phyloP scores from a whole-genome alignment of 768 basidiomycete species.

The Lenzites betulinus region DNA sequence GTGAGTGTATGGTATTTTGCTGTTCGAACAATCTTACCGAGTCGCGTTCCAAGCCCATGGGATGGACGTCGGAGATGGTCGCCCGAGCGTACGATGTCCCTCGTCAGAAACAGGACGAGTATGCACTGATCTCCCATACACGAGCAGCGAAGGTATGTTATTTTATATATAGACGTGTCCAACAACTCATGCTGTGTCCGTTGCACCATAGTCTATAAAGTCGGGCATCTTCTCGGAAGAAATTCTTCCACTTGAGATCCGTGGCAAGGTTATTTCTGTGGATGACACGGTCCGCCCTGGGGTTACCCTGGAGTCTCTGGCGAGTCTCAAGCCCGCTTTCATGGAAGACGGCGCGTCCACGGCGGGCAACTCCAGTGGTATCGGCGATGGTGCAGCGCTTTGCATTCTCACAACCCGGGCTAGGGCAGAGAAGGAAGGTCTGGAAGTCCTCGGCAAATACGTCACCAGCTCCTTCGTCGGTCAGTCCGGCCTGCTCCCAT shows the following conservation, averaged over 20 bases:
- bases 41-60: conserved; percentile 70
- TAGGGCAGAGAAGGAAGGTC: conserved; percentile 72
- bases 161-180: background rate
- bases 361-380: conserved; percentile 83
- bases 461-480: conserved; percentile 78
- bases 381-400: conserved; percentile 92
- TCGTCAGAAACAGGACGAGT: conserved; percentile 84
- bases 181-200: background rate
- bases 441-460: conserved; percentile 84
- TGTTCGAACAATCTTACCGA: background rate
- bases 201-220: conserved; percentile 44
- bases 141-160: conserved; percentile 65
- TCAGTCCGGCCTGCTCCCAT: conserved; percentile 30
- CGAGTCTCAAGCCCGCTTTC: conserved; percentile 85
- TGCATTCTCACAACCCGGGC: conserved; percentile 81
- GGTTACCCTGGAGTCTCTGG: conserved; percentile 75
- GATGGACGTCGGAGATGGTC: conserved; percentile 94
- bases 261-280: conserved; percentile 61
- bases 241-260: conserved; percentile 83
- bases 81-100: conserved; percentile 77
- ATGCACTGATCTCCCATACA: conserved; percentile 84
- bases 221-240: conserved; percentile 81
- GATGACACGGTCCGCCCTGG: conserved; percentile 91
- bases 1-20: conserved; percentile 36
- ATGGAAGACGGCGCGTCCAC: conserved; percentile 75